Conservation (phyloP, 2,329 filamentous ascomycete species). For the Diplocarpon rosae region DNA sequence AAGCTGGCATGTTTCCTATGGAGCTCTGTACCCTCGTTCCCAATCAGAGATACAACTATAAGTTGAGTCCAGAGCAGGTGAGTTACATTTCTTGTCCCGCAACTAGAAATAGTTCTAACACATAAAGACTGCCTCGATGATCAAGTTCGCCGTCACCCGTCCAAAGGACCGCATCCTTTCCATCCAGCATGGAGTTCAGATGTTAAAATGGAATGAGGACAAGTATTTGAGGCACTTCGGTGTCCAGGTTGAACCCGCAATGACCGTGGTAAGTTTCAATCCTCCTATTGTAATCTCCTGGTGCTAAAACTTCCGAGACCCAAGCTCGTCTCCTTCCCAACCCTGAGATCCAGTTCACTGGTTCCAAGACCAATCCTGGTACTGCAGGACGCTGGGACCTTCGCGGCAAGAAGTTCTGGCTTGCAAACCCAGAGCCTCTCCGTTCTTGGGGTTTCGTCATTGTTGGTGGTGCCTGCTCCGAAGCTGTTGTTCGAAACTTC, state of each 20-base stretch:
- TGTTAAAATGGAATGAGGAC: conserved; percentile 59
- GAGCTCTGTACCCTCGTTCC: conserved; percentile 43
- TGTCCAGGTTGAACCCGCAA: conserved; percentile 52
- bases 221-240: conserved; percentile 62
- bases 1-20: conserved; percentile 47
- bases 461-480: conserved; percentile 44
- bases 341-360: conserved; percentile 57
- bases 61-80: conserved; percentile 41
- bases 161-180: conserved; percentile 56
- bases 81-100: neutral
- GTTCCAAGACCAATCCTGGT: conserved; percentile 43
- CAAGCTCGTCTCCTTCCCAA: conserved; percentile 60
- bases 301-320: conserved; percentile 30
- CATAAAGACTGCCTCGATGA: conserved; percentile 69
- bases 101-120: conserved; percentile 1
- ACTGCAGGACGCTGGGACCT: conserved; percentile 77
- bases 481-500: conserved; percentile 39
- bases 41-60: conserved; percentile 52
- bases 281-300: neutral
- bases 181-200: conserved; percentile 56
- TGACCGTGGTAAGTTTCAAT: conserved; percentile 38
- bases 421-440: conserved; percentile 50
- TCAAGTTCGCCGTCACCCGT: conserved; percentile 79
- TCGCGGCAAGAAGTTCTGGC: conserved; percentile 66
- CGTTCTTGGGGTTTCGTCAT: conserved; percentile 66